These are phyloP conservation scores for Syzygium grande DNA, from an alignment of 345 rosid genomes.

Conservation along the genomic window DNA sequence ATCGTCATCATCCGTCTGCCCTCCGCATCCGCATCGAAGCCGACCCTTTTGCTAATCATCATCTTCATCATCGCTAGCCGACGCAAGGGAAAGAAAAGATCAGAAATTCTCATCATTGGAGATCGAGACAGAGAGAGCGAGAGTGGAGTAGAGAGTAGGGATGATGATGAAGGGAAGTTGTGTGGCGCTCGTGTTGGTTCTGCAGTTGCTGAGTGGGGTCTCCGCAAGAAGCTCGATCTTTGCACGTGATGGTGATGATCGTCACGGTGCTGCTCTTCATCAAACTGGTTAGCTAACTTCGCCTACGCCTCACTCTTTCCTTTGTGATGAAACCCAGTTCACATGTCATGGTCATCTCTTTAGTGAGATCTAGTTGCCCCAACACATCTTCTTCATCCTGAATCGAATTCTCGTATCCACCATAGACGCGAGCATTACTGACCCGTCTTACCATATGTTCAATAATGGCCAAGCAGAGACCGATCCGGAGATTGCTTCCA, in stretches of 20 bases:
- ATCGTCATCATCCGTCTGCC: not conserved
- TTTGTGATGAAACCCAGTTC: not conserved
- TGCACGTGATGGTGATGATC: conserved; percentile 19
- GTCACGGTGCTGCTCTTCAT: not conserved
- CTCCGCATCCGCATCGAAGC: not conserved
- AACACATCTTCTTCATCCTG: not conserved
- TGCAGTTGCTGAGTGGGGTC: conserved; percentile 32
- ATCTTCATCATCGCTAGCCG: too few relatives aligned
- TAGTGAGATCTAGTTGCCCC: not conserved
- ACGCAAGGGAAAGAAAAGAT: too few relatives aligned
- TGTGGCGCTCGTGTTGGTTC: conserved; percentile 18
- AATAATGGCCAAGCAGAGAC: not conserved
- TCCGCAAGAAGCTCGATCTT: conserved; percentile 39
- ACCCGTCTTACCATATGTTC: not conserved
- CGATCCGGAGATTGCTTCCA: not conserved
- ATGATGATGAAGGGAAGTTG: conserved; percentile 13
- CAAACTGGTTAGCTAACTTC: conserved; percentile 30
- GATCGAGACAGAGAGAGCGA: too few relatives aligned
- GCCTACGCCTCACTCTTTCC: not conserved
- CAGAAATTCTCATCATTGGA: too few relatives aligned
- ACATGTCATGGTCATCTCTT: not conserved
- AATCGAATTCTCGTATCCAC: not conserved
- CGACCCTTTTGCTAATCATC: too few relatives aligned
- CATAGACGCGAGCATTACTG: not conserved
- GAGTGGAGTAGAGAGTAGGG: not conserved